Evolutionary conservation across 768 basidiomycete genomes (phyloP).

Genomic region (Collybia nuda): DNA sequence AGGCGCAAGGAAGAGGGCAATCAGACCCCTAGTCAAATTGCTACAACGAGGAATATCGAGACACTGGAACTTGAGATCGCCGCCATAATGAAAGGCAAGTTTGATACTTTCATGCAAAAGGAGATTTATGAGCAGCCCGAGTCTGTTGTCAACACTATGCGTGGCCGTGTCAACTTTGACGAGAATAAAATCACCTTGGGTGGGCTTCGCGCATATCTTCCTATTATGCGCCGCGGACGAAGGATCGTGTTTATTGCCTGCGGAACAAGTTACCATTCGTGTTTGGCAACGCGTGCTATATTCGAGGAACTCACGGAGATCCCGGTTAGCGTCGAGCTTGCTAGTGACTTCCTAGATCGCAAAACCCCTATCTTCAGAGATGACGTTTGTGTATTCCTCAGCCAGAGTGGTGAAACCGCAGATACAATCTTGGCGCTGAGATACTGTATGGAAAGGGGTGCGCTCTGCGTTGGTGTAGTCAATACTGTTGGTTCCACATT

Average conservation of each 20-base stretch:
- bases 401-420: conserved; percentile 98
- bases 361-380: conserved; percentile 99
- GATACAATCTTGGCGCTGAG: conserved; percentile 95
- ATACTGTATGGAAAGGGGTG: conserved; percentile 96
- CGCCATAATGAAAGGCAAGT: conserved; percentile 99
- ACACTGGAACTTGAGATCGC: conserved; percentile 98
- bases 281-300: conserved; percentile 93
- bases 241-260: conserved; percentile 98
- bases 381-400: conserved; percentile 94
- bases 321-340: conserved; percentile 94
- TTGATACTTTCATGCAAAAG: conserved; percentile 99
- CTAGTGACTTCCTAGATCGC: conserved; percentile 97
- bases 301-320: conserved; percentile 99
- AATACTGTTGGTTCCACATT: conserved; percentile 98
- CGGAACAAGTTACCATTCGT: conserved; percentile 97
- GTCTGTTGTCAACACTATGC: conserved; percentile 99
- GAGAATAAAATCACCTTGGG: conserved; percentile 88
- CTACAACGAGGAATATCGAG: conserved; percentile 91
- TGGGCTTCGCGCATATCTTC: conserved; percentile 92
- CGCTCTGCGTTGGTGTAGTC: conserved; percentile 95
- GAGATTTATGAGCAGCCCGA: conserved; percentile 99
- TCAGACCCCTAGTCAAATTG: conserved; percentile 56
- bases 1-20: conserved; percentile 80
- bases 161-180: conserved; percentile 99
- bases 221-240: conserved; percentile 92